Evolutionary conservation across 495 filamentous ascomycete species (phyloP).

Genomic region (Daldinia concentrica): DNA sequence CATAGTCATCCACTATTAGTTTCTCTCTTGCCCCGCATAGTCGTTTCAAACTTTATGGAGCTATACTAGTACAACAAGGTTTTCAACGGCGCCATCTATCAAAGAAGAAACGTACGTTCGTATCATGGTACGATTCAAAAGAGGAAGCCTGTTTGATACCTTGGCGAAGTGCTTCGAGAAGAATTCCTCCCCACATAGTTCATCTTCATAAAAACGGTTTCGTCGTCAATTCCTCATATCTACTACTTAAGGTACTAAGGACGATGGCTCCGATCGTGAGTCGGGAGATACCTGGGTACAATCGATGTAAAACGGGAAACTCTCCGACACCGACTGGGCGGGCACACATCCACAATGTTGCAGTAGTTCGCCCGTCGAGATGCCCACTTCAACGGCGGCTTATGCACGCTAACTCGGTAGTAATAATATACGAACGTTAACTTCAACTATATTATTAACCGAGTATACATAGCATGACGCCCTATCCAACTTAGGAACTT

Average conservation of each 20-base stretch:
- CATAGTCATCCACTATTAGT: slow-evolving; percentile 3
- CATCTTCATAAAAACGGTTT: not conserved
- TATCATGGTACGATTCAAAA: slow-evolving; percentile 28
- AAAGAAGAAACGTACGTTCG: slow-evolving; percentile 24
- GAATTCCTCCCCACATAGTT: slow-evolving; percentile 25
- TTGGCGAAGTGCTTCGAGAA: slow-evolving; percentile 36
- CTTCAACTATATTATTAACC: not conserved
- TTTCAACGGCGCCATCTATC: not conserved
- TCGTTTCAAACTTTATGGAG: slow-evolving; percentile 28
- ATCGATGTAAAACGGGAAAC: not conserved
- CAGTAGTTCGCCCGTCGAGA: slow-evolving; percentile 26
- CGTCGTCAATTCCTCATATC: slow-evolving; percentile 6
- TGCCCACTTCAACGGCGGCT: slow-evolving; percentile 27
- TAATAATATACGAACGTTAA: not conserved
- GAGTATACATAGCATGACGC: not conserved
- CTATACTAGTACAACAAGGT: slow-evolving; percentile 1
- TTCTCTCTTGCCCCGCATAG: slow-evolving; percentile 29
- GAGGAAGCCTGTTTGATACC: not conserved
- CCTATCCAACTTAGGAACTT: not conserved
- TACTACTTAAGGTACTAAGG: no score
- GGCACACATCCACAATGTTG: slow-evolving; percentile 32
- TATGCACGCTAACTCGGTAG: slow-evolving; percentile 11
- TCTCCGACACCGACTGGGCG: slow-evolving; percentile 33
- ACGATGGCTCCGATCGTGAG: slow-evolving; percentile 12
- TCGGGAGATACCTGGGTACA: slow-evolving; percentile 11